Percentiles rank a stretch among this genome's conserved stretches.
phyloP scores from a whole-genome alignment of 139 green algal species.

The Tetradesmus obliquus region DNA sequence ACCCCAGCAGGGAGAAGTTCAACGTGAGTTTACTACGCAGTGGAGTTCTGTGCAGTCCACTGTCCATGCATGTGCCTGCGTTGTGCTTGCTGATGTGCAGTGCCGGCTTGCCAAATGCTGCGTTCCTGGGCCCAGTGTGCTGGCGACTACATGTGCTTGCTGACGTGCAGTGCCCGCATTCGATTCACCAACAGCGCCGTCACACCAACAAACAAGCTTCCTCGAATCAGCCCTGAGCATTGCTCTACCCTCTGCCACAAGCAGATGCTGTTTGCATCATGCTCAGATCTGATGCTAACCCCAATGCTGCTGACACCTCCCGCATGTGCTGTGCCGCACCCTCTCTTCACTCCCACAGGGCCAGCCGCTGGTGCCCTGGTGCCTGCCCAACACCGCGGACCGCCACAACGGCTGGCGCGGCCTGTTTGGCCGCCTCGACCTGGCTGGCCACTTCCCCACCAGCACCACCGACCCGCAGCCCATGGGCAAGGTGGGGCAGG shows the following conservation, averaged over 20 bases:
- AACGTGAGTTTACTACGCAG: slow-evolving; percentile 57
- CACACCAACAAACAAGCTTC: no score
- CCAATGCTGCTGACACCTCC: neutral
- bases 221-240: no score
- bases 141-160: no score
- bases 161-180: no score
- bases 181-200: no score
- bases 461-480: slow-evolving; percentile 97
- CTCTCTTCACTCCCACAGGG: slow-evolving; percentile 55
- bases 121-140: no score
- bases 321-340: no score
- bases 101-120: neutral
- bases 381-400: slow-evolving; percentile 95
- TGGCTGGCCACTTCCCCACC: slow-evolving; percentile 96
- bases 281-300: no score
- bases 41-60: no score
- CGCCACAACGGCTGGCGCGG: slow-evolving; percentile 97
- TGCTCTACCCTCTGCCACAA: no score
- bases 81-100: neutral
- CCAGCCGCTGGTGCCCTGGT: slow-evolving; percentile 94
- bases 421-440: slow-evolving; percentile 95
- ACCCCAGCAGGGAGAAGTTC: slow-evolving; percentile 77
- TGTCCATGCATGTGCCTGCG: neutral
- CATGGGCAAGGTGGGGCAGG: slow-evolving; percentile 98
- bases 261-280: no score